phyloP scores from a whole-genome alignment of 768 basidiomycete genomes.

The Russula sp. region DNA sequence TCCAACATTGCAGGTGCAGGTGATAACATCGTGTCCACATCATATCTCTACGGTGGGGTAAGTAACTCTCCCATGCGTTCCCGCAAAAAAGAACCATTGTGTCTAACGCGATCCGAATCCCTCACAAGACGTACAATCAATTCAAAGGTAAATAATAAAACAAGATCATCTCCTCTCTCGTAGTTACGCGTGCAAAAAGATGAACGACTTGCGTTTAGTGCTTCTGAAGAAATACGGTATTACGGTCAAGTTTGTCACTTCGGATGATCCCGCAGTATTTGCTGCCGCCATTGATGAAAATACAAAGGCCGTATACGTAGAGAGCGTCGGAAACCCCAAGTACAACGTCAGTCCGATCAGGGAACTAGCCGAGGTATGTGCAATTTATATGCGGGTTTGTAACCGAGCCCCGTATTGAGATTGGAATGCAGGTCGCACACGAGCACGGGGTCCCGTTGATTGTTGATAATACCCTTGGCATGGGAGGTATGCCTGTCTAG shows the following conservation, averaged over 20 bases:
- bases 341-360: slow-evolving; percentile 61
- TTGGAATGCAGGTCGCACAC: slow-evolving; percentile 50
- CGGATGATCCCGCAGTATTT: slow-evolving; percentile 49
- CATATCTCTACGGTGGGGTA: slow-evolving; percentile 64
- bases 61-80: slow-evolving; percentile 23
- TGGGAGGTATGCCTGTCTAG: slow-evolving; percentile 38
- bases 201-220: slow-evolving; percentile 34
- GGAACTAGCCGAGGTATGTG: slow-evolving; percentile 53
- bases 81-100: no score
- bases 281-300: slow-evolving; percentile 64
- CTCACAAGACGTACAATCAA: slow-evolving; percentile 65
- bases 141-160: slow-evolving; percentile 68
- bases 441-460: slow-evolving; percentile 65
- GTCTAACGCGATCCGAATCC: neutral
- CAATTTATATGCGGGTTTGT: neutral
- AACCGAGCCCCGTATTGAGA: neutral
- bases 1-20: slow-evolving; percentile 47
- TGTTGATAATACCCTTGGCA: slow-evolving; percentile 76
- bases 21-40: slow-evolving; percentile 71
- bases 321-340: slow-evolving; percentile 76
- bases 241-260: slow-evolving; percentile 52
- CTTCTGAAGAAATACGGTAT: slow-evolving; percentile 66
- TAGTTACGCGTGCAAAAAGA: neutral
- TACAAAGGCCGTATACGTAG: slow-evolving; percentile 70
- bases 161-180: neutral